Percentiles rank a stretch among this genome's conserved stretches.
These are phyloP conservation scores for Pseudocercospora eumusae DNA, from an alignment of 2,329 filamentous ascomycete species.

Conservation along the genomic window DNA sequence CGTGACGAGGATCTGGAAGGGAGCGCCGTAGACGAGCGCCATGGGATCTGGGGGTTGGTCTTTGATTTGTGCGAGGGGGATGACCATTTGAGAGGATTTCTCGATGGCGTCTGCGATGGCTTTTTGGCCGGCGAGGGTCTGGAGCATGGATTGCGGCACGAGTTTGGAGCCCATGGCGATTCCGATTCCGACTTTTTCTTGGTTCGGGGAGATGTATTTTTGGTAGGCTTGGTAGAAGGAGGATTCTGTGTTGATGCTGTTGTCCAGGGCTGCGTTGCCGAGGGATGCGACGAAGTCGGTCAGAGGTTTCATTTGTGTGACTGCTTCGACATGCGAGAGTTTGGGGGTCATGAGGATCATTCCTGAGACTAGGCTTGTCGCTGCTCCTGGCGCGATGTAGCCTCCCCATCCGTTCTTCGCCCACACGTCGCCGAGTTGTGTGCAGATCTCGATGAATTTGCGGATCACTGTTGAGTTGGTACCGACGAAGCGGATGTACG, in stretches of 20 bases:
- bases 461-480: constrained; percentile 14
- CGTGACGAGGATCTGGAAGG: constrained; percentile 25
- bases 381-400: constrained; percentile 23
- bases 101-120: not conserved
- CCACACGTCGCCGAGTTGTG: constrained; percentile 24
- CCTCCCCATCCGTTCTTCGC: constrained; percentile 25
- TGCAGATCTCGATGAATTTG: constrained; percentile 21
- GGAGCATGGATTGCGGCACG: not conserved
- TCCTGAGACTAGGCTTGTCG: not conserved
- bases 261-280: constrained; percentile 17
- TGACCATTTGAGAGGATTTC: constrained; percentile 2
- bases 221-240: constrained; percentile 23
- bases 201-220: constrained; percentile 26
- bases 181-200: constrained; percentile 22
- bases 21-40: constrained; percentile 19
- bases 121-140: not conserved
- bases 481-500: constrained; percentile 22
- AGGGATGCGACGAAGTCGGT: constrained; percentile 10
- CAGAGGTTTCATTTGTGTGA: constrained; percentile 12
- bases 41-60: constrained; percentile 9
- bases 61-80: not conserved
- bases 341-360: constrained; percentile 20
- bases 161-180: not conserved
- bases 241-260: constrained; percentile 17
- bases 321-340: constrained; percentile 10